Evolutionary conservation across 805 yeast genomes (phyloP), one percentile per base, ranked within the genome.

Genomic region (Pichia phayaonensis): DNA sequence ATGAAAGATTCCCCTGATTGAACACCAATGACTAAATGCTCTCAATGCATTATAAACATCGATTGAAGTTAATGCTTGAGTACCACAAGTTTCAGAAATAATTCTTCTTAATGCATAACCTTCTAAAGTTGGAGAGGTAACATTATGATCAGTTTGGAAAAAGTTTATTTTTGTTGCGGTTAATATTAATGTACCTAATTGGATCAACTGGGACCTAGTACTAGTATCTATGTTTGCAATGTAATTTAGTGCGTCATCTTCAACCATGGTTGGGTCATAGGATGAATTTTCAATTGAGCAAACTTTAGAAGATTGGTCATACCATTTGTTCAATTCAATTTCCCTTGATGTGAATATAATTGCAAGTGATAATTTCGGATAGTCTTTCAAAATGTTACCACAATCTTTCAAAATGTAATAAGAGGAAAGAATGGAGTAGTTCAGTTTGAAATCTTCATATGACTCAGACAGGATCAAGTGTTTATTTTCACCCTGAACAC

Each of bases 11-110:
- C 80, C 80, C 53, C 72, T 71, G 47, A 74, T 76, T 49, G 75
- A 72, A 26, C 77, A 76, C 82, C 82, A 78, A 60, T 78, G 81
- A 20, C 73, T 74, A 55, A 77, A 76, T 34, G 78, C 73, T 51
- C 77, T 71, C 31, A 78, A 60, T 0, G 81, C 77, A 29, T 71
- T 67, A 51, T 74, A 71, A 29, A 76, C 74, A 41, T 71, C 75
- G 0, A 62, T 65, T 44, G 74, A 70, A 10, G 60, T 61, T 26
- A 76, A 54, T 1, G 59, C 56, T 3, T 65, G 72, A 6, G 56
- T 61, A 8, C 78, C 80, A 51, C 68, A 75, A 49, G 70, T 66
- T 40, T 67, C 64, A 21, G 55, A 55, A 42, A 76, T 69, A 31
- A 68, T 67, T 45, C 66, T 62, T 38, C 68, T 65, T 65, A 78